phyloP scores from a whole-genome alignment of 202 grass and related monocot species.

The Bolboschoenoplectus hybrid region DNA sequence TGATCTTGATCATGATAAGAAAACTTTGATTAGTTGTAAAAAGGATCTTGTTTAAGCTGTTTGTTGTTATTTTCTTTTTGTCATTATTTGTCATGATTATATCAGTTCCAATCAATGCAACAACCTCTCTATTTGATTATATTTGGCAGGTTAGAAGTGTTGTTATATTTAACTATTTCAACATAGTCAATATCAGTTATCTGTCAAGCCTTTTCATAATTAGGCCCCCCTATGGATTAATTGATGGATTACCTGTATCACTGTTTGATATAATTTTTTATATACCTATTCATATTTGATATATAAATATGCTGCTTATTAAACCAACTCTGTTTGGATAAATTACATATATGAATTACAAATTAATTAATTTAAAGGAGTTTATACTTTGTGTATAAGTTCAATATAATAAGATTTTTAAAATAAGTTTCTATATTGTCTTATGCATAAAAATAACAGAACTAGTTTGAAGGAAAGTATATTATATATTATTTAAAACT shows the following conservation, averaged over 20 bases:
- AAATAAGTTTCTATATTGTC: background rate
- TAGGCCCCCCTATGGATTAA: background rate
- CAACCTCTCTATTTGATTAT: constrained; percentile 23
- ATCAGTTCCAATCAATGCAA: constrained; percentile 27
- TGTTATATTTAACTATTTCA: constrained; percentile 11
- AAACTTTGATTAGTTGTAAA: constrained; percentile 33
- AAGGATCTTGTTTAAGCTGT: constrained; percentile 15
- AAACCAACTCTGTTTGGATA: background rate
- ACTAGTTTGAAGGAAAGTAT: background rate
- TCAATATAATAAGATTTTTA: background rate
- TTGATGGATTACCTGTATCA: background rate
- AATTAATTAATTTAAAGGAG: background rate
- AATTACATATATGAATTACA: background rate
- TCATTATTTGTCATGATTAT: constrained; percentile 23
- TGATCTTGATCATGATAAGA: constrained; percentile 24
- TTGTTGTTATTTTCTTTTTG: constrained; percentile 1
- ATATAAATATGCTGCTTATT: background rate
- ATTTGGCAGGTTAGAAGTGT: background rate
- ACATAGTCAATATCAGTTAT: constrained; percentile 14
- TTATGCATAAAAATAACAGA: background rate
- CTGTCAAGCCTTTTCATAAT: constrained; percentile 1
- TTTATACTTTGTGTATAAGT: background rate
- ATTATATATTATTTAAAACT: background rate
- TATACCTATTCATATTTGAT: background rate
- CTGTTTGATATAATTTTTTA: background rate